A percentile compares a stretch with the other conserved stretches of the same genome.
Conservation (phyloP, 2,329 filamentous ascomycete genomes). For the Fusarium pseudocircinatum region DNA sequence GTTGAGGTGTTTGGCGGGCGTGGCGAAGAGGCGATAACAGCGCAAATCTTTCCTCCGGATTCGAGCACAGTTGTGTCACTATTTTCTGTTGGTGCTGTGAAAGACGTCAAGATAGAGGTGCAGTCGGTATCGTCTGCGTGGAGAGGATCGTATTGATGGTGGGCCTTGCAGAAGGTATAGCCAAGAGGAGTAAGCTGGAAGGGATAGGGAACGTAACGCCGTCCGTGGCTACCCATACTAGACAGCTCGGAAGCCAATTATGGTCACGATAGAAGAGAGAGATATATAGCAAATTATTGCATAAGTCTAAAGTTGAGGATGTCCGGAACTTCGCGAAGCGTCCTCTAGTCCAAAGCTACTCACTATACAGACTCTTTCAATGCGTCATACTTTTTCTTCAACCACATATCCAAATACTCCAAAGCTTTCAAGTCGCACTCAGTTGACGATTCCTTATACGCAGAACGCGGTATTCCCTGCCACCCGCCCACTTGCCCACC, state of each 20-base stretch:
- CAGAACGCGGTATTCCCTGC: not conserved
- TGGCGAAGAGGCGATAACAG: not conserved
- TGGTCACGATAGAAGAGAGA: not conserved
- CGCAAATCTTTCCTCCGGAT: not conserved
- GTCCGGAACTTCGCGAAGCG: accelerated
- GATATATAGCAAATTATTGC: accelerated
- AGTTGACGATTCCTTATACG: not conserved
- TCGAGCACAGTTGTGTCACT: not conserved
- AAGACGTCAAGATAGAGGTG: not conserved
- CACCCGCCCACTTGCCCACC: not conserved
- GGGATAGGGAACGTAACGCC: accelerated
- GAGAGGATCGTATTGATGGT: not conserved
- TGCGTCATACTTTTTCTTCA: not conserved
- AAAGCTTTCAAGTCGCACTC: not conserved
- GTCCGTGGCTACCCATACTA: accelerated
- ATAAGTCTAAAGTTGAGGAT: accelerated
- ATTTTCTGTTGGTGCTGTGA: not conserved
- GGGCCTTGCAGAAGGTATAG: accelerated
- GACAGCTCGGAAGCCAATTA: no score
- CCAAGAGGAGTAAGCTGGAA: not conserved
- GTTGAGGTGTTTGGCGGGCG: not conserved
- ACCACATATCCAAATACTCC: not conserved
- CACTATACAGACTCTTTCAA: not conserved
- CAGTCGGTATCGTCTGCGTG: not conserved
- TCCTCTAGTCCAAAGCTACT: not conserved